A percentile compares a stretch with the other conserved stretches of the same genome.
Conservation (phyloP, 139 green algal genomes). For the Picochlorum sp. region DNA sequence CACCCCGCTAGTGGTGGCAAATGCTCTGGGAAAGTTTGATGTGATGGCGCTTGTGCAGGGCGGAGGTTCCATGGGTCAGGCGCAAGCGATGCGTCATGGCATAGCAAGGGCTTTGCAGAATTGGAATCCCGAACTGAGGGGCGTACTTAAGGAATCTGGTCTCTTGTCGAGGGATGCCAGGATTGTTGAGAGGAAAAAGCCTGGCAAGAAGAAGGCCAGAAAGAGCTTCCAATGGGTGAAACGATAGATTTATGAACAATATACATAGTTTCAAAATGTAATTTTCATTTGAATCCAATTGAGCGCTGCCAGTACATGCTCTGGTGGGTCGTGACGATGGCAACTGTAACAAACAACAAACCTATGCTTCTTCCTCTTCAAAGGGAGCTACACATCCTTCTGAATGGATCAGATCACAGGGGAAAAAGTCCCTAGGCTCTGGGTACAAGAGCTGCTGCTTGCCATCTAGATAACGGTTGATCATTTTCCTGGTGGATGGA, state of each 20-base stretch:
- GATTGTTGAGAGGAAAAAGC: constrained; percentile 94
- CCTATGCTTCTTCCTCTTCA: neutral
- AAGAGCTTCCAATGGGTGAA: constrained; percentile 40
- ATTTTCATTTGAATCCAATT: neutral
- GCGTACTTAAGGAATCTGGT: constrained; percentile 40
- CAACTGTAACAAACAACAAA: neutral
- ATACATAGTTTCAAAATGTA: neutral
- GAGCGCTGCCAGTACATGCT: neutral
- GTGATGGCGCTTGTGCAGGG: constrained; percentile 47
- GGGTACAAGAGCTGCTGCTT: constrained; percentile 89
- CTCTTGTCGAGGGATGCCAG: constrained; percentile 73
- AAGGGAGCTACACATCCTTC: constrained; percentile 14
- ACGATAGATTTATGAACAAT: constrained; percentile 10
- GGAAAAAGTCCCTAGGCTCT: constrained; percentile 84
- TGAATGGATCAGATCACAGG: constrained; percentile 58
- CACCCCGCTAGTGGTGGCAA: constrained; percentile 70
- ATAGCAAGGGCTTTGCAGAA: constrained; percentile 67
- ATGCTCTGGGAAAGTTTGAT: constrained; percentile 54
- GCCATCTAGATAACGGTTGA: constrained; percentile 89
- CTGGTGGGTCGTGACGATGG: no score
- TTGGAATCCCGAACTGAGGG: constrained; percentile 54
- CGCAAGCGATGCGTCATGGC: constrained; percentile 72
- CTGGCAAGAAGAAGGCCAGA: constrained; percentile 47
- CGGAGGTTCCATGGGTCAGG: constrained; percentile 52
- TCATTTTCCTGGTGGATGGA: constrained; percentile 76